These are phyloP conservation scores for Boechera stricta DNA, from an alignment of 345 rosid species.

Conservation along the genomic window DNA sequence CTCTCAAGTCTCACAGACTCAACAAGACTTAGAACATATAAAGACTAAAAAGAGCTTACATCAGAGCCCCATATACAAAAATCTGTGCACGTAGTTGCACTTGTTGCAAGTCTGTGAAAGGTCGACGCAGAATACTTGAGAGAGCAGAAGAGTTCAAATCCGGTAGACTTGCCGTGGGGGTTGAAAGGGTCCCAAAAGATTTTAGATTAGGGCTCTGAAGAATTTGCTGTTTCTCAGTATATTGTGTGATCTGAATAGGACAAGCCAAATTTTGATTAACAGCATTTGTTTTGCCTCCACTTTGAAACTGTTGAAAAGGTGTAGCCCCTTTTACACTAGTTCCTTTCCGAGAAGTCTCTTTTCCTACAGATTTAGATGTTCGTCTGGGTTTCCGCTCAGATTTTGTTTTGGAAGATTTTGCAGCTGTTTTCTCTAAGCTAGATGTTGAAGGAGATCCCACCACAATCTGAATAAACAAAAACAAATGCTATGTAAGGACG, in stretches of 20 bases:
- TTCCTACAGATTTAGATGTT: constrained; percentile 65
- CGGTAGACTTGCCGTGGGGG: constrained; percentile 63
- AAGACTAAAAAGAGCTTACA: constrained; percentile 59
- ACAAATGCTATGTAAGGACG: constrained; percentile 12
- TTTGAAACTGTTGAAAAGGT: constrained; percentile 53
- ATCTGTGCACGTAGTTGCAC: constrained; percentile 99
- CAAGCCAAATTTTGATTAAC: constrained; percentile 53
- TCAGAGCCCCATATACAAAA: constrained; percentile 95
- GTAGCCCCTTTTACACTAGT: constrained; percentile 51
- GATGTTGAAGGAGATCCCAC: constrained; percentile 65
- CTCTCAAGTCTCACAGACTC: constrained; percentile 17
- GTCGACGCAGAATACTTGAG: constrained; percentile 69
- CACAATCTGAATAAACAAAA: constrained; percentile 54
- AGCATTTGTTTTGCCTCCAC: constrained; percentile 55
- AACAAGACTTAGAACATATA: constrained; percentile 24
- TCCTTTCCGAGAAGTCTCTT: constrained; percentile 66
- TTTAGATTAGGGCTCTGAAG: constrained; percentile 56
- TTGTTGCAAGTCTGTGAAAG: constrained; percentile 97
- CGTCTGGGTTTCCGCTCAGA: constrained; percentile 79
- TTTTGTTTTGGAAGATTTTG: constrained; percentile 60
- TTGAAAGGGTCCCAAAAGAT: constrained; percentile 57
- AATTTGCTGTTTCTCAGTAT: constrained; percentile 64
- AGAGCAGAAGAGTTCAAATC: constrained; percentile 70
- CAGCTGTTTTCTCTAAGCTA: constrained; percentile 50
- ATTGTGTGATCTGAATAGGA: constrained; percentile 55